These are phyloP conservation scores for Amniculicola lignicola DNA, from an alignment of 495 filamentous ascomycete species.

Conservation along the genomic window DNA sequence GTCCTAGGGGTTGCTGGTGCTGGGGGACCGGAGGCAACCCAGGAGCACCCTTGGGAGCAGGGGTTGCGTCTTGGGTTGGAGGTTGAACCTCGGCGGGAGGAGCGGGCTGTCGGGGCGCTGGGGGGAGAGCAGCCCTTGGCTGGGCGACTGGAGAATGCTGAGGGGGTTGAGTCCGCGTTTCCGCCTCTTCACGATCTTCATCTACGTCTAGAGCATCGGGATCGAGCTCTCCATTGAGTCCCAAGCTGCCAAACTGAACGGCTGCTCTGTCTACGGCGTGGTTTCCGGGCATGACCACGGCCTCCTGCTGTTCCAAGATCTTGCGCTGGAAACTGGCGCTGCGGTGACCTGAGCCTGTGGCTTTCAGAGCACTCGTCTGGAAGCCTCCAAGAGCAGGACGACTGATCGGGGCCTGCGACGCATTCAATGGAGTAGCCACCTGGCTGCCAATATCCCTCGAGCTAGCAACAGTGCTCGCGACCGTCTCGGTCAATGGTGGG, in stretches of 20 bases:
- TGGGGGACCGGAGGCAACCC: slow-evolving; percentile 45
- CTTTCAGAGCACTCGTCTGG: slow-evolving; percentile 72
- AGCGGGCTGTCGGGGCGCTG: slow-evolving; percentile 50
- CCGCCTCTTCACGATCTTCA: slow-evolving; percentile 88
- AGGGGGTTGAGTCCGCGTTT: slow-evolving; percentile 90
- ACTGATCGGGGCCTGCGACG: slow-evolving; percentile 54
- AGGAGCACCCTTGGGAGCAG: slow-evolving; percentile 49
- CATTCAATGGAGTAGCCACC: slow-evolving; percentile 57
- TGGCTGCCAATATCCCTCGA: slow-evolving; percentile 66
- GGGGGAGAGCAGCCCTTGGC: slow-evolving; percentile 86
- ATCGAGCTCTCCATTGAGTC: slow-evolving; percentile 64
- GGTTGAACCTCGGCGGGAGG: slow-evolving; percentile 27
- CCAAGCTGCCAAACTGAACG: slow-evolving; percentile 98
- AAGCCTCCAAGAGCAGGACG: slow-evolving; percentile 64
- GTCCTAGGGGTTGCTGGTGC: slow-evolving; percentile 43
- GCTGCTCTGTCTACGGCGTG: slow-evolving; percentile 88
- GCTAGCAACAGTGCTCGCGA: slow-evolving; percentile 86
- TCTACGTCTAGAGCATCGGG: slow-evolving; percentile 77
- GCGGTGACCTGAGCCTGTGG: slow-evolving; percentile 57
- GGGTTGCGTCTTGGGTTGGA: slow-evolving; percentile 34
- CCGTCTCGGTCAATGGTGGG: slow-evolving; percentile 70
- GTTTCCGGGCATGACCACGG: slow-evolving; percentile 98
- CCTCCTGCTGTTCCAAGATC: slow-evolving; percentile 90
- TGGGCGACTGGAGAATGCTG: slow-evolving; percentile 89
- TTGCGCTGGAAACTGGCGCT: slow-evolving; percentile 75